Evolutionary conservation across 192 early-diverging fungal species (phyloP), one percentile per base, ranked within the genome.

Genomic region (Backusella tuberculispora): DNA sequence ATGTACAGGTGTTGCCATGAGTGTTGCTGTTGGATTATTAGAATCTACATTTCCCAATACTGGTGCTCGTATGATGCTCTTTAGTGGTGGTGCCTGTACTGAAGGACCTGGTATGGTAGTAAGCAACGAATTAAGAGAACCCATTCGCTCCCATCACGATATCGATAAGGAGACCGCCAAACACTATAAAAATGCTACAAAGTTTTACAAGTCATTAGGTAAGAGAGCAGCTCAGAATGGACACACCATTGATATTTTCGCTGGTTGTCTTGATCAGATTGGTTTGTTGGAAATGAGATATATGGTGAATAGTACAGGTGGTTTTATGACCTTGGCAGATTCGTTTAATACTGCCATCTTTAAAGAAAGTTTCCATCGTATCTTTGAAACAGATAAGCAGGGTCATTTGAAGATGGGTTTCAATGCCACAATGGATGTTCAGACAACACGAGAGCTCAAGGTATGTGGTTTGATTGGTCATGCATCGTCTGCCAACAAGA

Each of bases 401-500:
- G 96, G 94, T 8, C 86, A 91, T 73, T 86, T 99, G 79, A 89
- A 92, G 80, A 96, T 98, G 93, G 98, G 95, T 19, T 99, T 98
- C 87, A 99, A 99, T 80, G 98, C 95, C 17, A 94, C 93, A 21
- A 77, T 99, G 19, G 98, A 98, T 82, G 98, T 99, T 19, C 80
- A 95, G 89, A 97, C 96, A 4, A 95, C 96, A 21, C 91, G 93
- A 80, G 98, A 99, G 77, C 89, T 99, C 63, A 93, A 93, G 85
- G 91, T 99, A 5, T 97, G 96, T 77, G 98, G 98, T 26, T 81
- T 99, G 76, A 98, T 99, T 78, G 98, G 98, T n/a, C 96, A 95
- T 24, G 98, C 95, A 41, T 83, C 96, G 0, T 96, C 95, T 29
- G 90, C 88, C 5, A 91, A 94, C 84, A 97, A 97, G 74, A 98